phyloP scores from a whole-genome alignment of 768 basidiomycete genomes.

The Mycena epipterygia region DNA sequence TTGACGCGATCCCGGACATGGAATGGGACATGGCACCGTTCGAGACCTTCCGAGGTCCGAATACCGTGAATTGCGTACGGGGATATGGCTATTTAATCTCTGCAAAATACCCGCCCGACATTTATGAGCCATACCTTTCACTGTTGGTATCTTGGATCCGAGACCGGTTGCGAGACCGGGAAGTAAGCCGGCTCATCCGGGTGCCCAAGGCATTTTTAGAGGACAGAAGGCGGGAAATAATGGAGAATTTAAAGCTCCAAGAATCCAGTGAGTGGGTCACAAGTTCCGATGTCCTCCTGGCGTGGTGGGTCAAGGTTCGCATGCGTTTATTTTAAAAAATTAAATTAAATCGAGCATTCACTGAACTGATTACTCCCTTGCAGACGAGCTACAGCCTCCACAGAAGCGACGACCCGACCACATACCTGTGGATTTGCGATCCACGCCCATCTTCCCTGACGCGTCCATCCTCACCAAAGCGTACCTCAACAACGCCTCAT shows the following conservation, averaged over 20 bases:
- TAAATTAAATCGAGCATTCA: too few species aligned
- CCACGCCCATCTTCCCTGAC: slow-evolving; percentile 12
- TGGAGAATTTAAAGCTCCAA: slow-evolving; percentile 14
- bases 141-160: background rate
- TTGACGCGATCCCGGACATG: slow-evolving; percentile 20
- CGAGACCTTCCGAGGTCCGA: background rate
- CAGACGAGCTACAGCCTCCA: slow-evolving; percentile 7
- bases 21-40: slow-evolving; percentile 11
- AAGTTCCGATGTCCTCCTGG: slow-evolving; percentile 24
- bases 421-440: slow-evolving; percentile 10
- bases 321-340: background rate
- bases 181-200: background rate
- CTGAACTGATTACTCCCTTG: background rate
- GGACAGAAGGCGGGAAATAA: slow-evolving; percentile 1
- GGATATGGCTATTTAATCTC: slow-evolving; percentile 1
- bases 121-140: background rate
- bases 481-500: slow-evolving; percentile 25
- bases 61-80: background rate
- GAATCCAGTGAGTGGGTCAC: slow-evolving; percentile 20
- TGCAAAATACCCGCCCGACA: background rate
- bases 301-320: slow-evolving; percentile 32
- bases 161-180: background rate
- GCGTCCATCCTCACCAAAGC: background rate
- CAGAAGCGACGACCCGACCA: background rate
- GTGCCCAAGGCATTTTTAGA: slow-evolving; percentile 19